Evolutionary conservation across 179 eudicot species (phyloP), one percentile per base, ranked within the genome.

Genomic region (Spergularia azorica): DNA sequence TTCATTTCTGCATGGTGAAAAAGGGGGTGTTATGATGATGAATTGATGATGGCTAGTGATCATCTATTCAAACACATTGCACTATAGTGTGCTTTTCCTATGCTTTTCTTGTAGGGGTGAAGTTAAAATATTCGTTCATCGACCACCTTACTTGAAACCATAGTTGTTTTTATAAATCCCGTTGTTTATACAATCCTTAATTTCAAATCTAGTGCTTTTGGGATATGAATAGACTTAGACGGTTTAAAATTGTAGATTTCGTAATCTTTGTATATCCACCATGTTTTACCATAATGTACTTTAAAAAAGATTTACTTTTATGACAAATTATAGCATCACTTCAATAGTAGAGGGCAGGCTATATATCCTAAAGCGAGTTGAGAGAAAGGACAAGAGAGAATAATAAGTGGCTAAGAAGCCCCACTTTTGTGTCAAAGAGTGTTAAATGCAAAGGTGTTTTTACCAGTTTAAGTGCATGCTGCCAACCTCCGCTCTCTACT

Each of bases 391-490:
- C 71, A 67, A 12, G 60, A 63, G 58, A 70, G 65, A 41, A 16
- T 36, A 64, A 43, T 17, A 74, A 76, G 9, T 52, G 61, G 56
- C 46, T 15, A 10, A 17, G 17, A 3, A 13, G 59, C 3, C 83
- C 76, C 76, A 80, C 79, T 36, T 55, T 48, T 3, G 63, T 71
- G 76, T 46, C 8, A 46, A 76, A 67, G 69, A 48, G 66, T 66
- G 64, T 66, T 71, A 39, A 76, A 71, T 80, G 77, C 73, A 72
- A 72, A 11, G 17, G 50, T 46, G 50, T 20, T 59, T 70, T 80
- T 14, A 52, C 77, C 62, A 81, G 74, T 76, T 46, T 72, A 46
- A 8, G 63, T 76, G 79, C 79, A 71, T 57, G 73, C 55, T 58
- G 43, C 75, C 75, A 57, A 50, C 48, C 39, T 57, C 74, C 50